phyloP scores from a whole-genome alignment of 2,329 filamentous ascomycete species.

The Scedosporium apiospermum region DNA sequence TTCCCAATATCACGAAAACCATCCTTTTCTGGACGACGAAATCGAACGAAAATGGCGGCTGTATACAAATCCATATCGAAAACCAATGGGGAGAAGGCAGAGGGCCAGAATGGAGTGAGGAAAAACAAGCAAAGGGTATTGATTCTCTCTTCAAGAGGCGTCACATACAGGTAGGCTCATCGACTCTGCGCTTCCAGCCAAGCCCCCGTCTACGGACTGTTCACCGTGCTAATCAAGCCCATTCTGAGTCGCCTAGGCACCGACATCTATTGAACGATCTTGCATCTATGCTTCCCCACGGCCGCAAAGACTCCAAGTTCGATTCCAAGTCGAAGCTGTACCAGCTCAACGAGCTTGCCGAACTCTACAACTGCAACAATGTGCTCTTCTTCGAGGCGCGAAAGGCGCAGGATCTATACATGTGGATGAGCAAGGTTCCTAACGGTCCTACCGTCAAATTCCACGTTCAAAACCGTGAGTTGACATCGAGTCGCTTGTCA shows the following conservation, averaged over 20 bases:
- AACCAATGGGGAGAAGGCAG: constrained; percentile 34
- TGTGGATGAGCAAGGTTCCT: constrained; percentile 86
- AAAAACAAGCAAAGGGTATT: constrained; percentile 71
- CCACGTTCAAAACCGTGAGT: constrained; percentile 66
- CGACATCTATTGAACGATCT: constrained; percentile 89
- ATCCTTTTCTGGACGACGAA: no score
- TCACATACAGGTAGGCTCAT: constrained; percentile 64
- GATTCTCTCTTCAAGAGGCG: constrained; percentile 84
- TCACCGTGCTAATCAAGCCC: neutral
- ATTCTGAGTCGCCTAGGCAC: constrained; percentile 47
- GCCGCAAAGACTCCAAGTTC: constrained; percentile 90
- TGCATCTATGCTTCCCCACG: constrained; percentile 79
- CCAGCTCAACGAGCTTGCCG: constrained; percentile 66
- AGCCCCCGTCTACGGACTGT: neutral
- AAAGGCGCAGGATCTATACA: constrained; percentile 88
- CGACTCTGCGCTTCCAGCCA: neutral
- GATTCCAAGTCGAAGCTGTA: constrained; percentile 87
- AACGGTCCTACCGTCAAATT: constrained; percentile 55
- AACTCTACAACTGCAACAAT: constrained; percentile 88
- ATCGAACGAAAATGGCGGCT: constrained; percentile 46
- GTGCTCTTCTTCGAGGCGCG: constrained; percentile 91
- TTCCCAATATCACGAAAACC: neutral
- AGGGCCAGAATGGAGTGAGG: constrained; percentile 36
- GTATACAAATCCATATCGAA: constrained; percentile 70
- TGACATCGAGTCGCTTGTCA: neutral